Conservation (phyloP, 2,329 filamentous ascomycete species). For the Pestalotiopsis sp. region DNA sequence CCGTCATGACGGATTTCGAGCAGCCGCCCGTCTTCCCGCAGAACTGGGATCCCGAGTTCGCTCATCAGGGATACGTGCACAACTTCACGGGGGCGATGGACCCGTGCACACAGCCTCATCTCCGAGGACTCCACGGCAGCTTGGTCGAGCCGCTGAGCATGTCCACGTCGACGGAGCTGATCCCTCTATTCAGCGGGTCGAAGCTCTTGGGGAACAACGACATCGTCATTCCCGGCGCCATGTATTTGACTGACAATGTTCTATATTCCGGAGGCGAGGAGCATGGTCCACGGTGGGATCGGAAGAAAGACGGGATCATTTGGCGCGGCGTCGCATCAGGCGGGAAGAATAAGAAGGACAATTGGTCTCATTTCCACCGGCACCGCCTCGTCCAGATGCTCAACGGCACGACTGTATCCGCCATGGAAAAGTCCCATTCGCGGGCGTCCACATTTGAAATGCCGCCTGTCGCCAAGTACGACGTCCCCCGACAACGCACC, state of each 20-base stretch:
- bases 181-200: constrained; percentile 62
- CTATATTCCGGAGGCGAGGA: constrained; percentile 60
- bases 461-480: constrained; percentile 44
- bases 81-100: constrained; percentile 60
- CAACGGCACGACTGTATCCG: constrained; percentile 61
- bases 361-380: constrained; percentile 72
- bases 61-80: constrained; percentile 49
- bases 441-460: constrained; percentile 53
- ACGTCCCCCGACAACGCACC: constrained; percentile 38
- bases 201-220: constrained; percentile 64
- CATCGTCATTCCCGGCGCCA: constrained; percentile 63
- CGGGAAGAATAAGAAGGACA: constrained; percentile 53
- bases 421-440: constrained; percentile 44
- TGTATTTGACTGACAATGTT: constrained; percentile 62
- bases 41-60: constrained; percentile 29
- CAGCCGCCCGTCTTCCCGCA: constrained; percentile 23
- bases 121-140: constrained; percentile 52
- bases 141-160: constrained; percentile 55
- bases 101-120: constrained; percentile 56
- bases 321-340: constrained; percentile 71
- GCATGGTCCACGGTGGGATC: constrained; percentile 60
- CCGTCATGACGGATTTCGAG: background rate
- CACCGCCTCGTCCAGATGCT: constrained; percentile 72
- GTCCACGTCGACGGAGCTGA: constrained; percentile 50
- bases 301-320: constrained; percentile 58